Evolutionary conservation across 1,139 yeast genomes (phyloP).

Genomic region (Diutina sp.): DNA sequence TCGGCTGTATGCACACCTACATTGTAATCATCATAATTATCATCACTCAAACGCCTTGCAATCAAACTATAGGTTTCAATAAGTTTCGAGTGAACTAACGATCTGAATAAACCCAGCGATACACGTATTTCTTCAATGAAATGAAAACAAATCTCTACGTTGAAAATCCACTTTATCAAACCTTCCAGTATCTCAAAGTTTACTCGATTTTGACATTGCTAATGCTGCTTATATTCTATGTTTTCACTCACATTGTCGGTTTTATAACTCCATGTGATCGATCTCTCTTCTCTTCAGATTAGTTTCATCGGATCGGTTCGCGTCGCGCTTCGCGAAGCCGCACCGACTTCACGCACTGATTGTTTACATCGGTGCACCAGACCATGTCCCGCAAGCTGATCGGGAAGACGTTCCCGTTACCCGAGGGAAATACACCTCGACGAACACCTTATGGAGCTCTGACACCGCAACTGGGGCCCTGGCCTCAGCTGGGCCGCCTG

Average conservation of each 20-base stretch:
- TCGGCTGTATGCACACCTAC: no score
- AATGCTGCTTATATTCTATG: neutral
- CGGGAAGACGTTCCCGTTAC: neutral
- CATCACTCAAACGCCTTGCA: no score
- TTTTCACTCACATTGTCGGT: neutral
- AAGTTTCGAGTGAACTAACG: no score
- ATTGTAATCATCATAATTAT: no score
- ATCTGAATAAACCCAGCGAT: no score
- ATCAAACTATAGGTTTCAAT: no score
- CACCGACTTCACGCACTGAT: neutral
- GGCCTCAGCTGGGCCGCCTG: neutral
- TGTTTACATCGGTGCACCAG: neutral
- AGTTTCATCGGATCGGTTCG: neutral
- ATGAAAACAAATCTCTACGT: no score
- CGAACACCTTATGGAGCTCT: neutral
- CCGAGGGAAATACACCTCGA: neutral
- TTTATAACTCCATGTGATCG: neutral
- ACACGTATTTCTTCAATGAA: no score
- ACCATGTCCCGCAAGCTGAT: neutral
- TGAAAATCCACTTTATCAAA: no score
- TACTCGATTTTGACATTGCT: no score
- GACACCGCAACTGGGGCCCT: neutral
- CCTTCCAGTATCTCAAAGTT: no score
- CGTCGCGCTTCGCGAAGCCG: neutral
- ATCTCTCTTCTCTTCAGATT: neutral